These are phyloP conservation scores for Penicillium herquei DNA, from an alignment of 495 filamentous ascomycete genomes.

Conservation along the genomic window DNA sequence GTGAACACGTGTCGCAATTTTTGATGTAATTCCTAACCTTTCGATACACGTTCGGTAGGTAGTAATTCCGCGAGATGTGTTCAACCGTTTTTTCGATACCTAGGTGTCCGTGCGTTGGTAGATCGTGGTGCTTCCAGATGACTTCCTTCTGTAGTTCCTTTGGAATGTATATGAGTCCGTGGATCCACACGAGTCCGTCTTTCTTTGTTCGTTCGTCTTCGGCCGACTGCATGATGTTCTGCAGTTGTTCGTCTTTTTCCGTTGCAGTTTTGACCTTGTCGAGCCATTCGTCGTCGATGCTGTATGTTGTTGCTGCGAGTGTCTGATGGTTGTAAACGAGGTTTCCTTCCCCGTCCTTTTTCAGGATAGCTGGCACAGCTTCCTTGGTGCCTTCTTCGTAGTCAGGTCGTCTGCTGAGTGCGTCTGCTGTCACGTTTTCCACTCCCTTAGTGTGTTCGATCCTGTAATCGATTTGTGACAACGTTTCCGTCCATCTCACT, in stretches of 20 bases:
- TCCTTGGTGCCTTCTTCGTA: slow-evolving; percentile 11
- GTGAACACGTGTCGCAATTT: slow-evolving; percentile 4
- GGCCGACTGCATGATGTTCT: not conserved
- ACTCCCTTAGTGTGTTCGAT: slow-evolving; percentile 18
- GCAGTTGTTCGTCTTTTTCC: not conserved
- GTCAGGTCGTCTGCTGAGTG: slow-evolving; percentile 13
- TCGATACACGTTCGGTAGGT: slow-evolving; percentile 1
- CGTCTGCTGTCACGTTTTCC: slow-evolving; percentile 11
- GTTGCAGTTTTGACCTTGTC: not conserved
- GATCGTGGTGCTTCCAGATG: slow-evolving; percentile 9
- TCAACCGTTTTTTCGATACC: slow-evolving; percentile 9
- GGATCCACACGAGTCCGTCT: slow-evolving; percentile 9
- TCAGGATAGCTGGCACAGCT: slow-evolving; percentile 9
- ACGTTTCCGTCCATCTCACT: slow-evolving; percentile 9
- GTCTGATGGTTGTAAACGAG: slow-evolving; percentile 7
- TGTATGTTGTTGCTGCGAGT: slow-evolving; percentile 2
- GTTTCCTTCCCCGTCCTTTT: slow-evolving; percentile 4
- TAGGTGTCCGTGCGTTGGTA: not conserved
- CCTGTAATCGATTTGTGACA: slow-evolving; percentile 11
- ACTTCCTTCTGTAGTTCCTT: slow-evolving; percentile 1
- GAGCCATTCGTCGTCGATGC: slow-evolving; percentile 1
- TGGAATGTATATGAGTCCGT: slow-evolving; percentile 11
- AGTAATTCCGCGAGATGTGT: slow-evolving; percentile 9
- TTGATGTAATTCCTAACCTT: slow-evolving; percentile 10
- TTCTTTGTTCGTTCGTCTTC: not conserved